Percentiles rank a stretch among this genome's conserved stretches.
Evolutionary conservation across 2,329 filamentous ascomycete genomes (phyloP).

Genomic region (Trichoderma cornu-damae): DNA sequence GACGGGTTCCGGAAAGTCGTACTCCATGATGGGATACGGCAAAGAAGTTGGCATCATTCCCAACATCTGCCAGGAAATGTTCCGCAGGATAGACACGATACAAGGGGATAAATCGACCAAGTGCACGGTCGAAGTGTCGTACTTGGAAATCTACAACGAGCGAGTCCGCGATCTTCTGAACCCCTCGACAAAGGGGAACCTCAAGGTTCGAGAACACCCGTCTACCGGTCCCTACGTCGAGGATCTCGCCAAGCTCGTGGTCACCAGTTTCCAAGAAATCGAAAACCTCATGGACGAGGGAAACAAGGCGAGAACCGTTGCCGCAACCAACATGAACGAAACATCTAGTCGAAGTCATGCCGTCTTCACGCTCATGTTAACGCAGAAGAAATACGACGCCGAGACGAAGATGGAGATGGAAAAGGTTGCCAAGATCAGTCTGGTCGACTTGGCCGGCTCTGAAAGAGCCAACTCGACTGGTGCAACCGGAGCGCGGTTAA

Average conservation of each 20-base stretch:
- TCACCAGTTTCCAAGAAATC: conserved; percentile 90
- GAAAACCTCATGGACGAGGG: conserved; percentile 98
- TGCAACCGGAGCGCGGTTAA: conserved; percentile 87
- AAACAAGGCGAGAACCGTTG: conserved; percentile 96
- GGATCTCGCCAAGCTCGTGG: conserved; percentile 90
- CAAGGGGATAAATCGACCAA: conserved; percentile 69
- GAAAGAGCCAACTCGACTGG: conserved; percentile 96
- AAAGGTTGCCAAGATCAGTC: conserved; percentile 94
- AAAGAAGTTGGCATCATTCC: conserved; percentile 94
- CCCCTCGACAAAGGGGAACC: conserved; percentile 88
- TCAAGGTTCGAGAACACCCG: conserved; percentile 96
- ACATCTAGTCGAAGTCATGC: conserved; percentile 97
- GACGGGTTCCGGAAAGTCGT: conserved; percentile 96
- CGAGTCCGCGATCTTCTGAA: conserved; percentile 92
- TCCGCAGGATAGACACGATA: conserved; percentile 70
- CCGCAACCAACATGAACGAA: conserved; percentile 99
- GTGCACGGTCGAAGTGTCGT: conserved; percentile 96
- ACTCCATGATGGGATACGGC: conserved; percentile 99
- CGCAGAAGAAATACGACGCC: conserved; percentile 83
- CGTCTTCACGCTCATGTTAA: conserved; percentile 93
- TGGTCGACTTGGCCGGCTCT: conserved; percentile 96
- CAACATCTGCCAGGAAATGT: conserved; percentile 97
- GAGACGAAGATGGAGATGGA: conserved; percentile 97
- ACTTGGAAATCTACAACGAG: conserved; percentile 99
- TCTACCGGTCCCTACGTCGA: conserved; percentile 97